Evolutionary conservation across 441 rosid species (phyloP), one percentile per base, ranked within the genome.

Genomic region (Eutrema salsugineum): DNA sequence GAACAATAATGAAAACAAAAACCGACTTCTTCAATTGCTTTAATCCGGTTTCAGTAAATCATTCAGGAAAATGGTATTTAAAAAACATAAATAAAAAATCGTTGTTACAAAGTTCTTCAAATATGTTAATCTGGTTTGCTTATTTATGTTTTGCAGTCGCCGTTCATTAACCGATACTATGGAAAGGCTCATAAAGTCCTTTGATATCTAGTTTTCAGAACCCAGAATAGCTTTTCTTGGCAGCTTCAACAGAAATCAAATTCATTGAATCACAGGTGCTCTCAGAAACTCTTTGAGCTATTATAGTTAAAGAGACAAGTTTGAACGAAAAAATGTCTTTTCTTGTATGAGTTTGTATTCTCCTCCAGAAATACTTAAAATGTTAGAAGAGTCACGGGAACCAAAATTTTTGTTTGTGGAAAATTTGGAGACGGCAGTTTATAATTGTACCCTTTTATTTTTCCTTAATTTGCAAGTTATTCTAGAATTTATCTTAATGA

Each of bases 121-220:
- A 55, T 27, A 27, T 16, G 55, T 61, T 10, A 63, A 35, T 51
- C 22, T 55, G 8, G 38, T 66, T 63, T 54, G 1, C 33, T 14
- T 50, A 1, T 36, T 56, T 30, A 24, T 20, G 8, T 9, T 50
- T 60, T 40, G 72, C 72, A 66, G 72, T 73, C 72, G 2, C 72
- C 72, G 6, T 66, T 73, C 71, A 73, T 73, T 22, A 73, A 74
- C 42, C 36, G 72, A 15, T 74, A 66, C 73, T 74, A 67, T 6
- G 73, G 78, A 6, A 66, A 73, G 46, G 77, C 77, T 15, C 62
- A 74, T 59, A 40, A 74, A 60, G 56, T 74, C 33, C 73, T 74
- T 30, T 74, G 51, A 50, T 2, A 19, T 40, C 20, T 58, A 8
- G 49, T 11, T 6, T 58, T 58, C 9, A 50, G 55, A 73, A 57